A percentile compares a stretch with the other conserved stretches of the same genome.
phyloP scores from a whole-genome alignment of 176 grass and related monocot species.

The Eleusine coracana region DNA sequence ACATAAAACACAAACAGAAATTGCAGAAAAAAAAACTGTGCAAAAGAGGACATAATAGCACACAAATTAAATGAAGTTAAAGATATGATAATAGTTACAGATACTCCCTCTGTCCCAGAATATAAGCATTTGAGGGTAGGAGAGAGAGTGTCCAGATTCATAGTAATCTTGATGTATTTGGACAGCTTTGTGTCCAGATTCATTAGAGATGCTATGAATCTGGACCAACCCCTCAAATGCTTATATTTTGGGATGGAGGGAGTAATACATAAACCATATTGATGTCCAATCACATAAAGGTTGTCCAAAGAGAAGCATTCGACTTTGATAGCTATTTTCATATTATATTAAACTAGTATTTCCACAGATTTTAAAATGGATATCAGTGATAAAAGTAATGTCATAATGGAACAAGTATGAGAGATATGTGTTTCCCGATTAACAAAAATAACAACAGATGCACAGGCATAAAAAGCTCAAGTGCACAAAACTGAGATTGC shows the following conservation, averaged over 20 bases:
- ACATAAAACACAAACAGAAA: constrained; percentile 14
- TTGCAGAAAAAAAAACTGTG: background rate
- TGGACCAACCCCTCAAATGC: too few species aligned
- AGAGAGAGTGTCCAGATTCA: too few species aligned
- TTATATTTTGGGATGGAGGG: too few species aligned
- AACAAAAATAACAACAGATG: constrained; percentile 1
- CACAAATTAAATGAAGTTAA: background rate
- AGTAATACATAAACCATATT: background rate
- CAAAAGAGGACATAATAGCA: background rate
- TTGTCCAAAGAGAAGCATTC: background rate
- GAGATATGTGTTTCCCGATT: background rate
- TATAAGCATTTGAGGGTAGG: too few species aligned
- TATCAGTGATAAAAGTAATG: background rate
- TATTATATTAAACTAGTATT: background rate
- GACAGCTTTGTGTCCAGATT: too few species aligned
- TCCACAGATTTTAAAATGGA: constrained; percentile 22
- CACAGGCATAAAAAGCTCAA: background rate
- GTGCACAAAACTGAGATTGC: background rate
- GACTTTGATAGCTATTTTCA: constrained; percentile 6
- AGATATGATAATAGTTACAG: background rate
- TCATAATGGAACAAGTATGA: background rate
- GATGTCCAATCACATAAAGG: background rate
- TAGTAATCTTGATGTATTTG: too few species aligned
- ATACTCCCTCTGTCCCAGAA: too few species aligned
- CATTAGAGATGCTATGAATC: too few species aligned